Conservation (phyloP, 2,329 filamentous ascomycete genomes). For the Chalaropsis thielavioides region DNA sequence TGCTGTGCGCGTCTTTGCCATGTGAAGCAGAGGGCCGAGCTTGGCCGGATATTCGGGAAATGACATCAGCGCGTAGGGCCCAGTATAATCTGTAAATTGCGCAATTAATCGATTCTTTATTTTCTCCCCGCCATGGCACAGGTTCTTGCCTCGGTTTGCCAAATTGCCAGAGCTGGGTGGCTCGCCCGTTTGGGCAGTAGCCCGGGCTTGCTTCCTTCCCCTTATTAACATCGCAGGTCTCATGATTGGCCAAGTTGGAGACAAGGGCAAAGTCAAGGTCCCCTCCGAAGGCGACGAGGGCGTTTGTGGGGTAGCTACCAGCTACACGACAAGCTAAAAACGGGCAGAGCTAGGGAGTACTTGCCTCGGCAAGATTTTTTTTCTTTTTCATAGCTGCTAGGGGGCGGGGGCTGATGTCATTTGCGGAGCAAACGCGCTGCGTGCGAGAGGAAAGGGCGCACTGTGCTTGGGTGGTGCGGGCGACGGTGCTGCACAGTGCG, state of each 20-base stretch:
- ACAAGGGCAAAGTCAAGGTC: not conserved
- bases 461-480: not conserved
- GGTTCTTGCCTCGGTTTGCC: not conserved
- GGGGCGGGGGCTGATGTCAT: too few species aligned
- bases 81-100: not conserved
- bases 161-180: too few species aligned
- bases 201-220: not conserved
- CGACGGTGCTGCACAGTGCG: not conserved
- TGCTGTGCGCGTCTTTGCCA: too few species aligned
- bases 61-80: not conserved
- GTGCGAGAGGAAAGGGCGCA: not conserved
- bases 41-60: not conserved
- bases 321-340: not conserved
- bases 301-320: not conserved
- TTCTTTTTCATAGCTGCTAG: not conserved
- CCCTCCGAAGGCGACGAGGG: not conserved
- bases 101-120: not conserved
- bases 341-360: not conserved
- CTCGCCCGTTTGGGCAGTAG: too few species aligned
- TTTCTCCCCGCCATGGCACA: not conserved
- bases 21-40: not conserved
- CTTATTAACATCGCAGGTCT: not conserved
- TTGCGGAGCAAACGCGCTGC: too few species aligned
- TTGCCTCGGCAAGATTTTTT: not conserved
- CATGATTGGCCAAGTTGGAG: constrained; percentile 1